These are phyloP conservation scores for Coemansia sp. DNA, from an alignment of 192 early-diverging fungal species.

Conservation along the genomic window DNA sequence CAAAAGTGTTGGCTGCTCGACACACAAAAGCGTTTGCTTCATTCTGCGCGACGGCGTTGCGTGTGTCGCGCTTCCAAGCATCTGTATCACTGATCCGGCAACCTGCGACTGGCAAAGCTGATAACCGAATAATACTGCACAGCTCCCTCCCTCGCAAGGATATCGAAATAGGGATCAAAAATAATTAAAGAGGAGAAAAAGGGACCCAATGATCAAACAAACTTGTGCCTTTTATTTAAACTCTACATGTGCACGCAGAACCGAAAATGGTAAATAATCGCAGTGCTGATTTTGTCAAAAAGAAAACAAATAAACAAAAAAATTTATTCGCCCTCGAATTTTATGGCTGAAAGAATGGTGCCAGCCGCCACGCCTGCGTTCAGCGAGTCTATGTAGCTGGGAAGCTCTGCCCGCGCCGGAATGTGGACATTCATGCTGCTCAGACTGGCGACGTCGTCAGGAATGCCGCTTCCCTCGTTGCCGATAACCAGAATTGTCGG, in stretches of 20 bases:
- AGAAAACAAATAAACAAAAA: constrained; percentile 5
- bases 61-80: background rate
- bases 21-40: too few relatives aligned
- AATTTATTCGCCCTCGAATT: constrained; percentile 13
- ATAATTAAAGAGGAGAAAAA: too few relatives aligned
- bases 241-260: background rate
- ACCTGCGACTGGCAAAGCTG: background rate
- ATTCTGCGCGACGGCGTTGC: background rate
- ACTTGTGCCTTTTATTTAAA: too few relatives aligned
- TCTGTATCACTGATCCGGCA: background rate
- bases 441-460: background rate
- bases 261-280: background rate
- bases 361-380: constrained; percentile 53
- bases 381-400: constrained; percentile 41
- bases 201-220: too few relatives aligned
- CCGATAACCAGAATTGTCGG: constrained; percentile 49
- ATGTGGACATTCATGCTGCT: constrained; percentile 43
- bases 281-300: background rate
- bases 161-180: too few relatives aligned
- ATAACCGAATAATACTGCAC: background rate
- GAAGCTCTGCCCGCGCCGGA: constrained; percentile 18
- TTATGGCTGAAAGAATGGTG: constrained; percentile 27
- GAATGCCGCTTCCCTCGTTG: constrained; percentile 34
- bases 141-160: background rate
- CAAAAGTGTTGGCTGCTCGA: too few relatives aligned